Conservation (phyloP, 108 stramenopile species). For the Seminavis robusta region DNA sequence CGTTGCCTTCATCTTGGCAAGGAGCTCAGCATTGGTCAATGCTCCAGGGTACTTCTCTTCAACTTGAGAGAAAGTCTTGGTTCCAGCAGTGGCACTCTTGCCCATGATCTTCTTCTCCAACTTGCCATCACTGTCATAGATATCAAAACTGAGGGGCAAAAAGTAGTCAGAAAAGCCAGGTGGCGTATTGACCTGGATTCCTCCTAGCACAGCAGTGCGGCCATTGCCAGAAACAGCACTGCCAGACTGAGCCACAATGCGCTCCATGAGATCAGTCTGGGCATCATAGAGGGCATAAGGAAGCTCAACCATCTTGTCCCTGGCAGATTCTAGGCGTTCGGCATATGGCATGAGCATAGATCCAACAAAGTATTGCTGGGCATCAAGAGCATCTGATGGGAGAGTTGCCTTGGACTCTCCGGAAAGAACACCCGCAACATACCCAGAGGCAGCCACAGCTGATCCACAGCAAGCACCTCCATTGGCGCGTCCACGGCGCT, state of each 20-base stretch:
- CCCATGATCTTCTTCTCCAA: no score
- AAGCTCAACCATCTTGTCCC: slow-evolving; percentile 46
- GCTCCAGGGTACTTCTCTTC: slow-evolving; percentile 43
- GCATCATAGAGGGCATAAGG: slow-evolving; percentile 52
- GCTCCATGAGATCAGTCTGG: slow-evolving; percentile 39
- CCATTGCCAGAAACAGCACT: slow-evolving; percentile 21
- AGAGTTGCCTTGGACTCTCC: slow-evolving; percentile 27
- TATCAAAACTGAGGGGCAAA: slow-evolving; percentile 59
- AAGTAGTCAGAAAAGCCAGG: slow-evolving; percentile 59
- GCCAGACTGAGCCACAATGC: slow-evolving; percentile 37
- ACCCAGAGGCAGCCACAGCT: slow-evolving; percentile 53
- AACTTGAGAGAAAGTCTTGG: no score
- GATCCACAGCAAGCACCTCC: slow-evolving; percentile 61
- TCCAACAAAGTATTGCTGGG: slow-evolving; percentile 49
- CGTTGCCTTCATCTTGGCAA: slow-evolving; percentile 7
- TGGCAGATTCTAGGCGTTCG: slow-evolving; percentile 31
- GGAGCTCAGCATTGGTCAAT: slow-evolving; percentile 33
- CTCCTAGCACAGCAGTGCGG: slow-evolving; percentile 55
- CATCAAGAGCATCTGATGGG: slow-evolving; percentile 31
- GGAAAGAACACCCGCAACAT: slow-evolving; percentile 22
- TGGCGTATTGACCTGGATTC: slow-evolving; percentile 72
- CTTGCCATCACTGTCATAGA: no score
- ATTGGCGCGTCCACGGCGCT: slow-evolving; percentile 43
- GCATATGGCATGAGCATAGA: slow-evolving; percentile 50
- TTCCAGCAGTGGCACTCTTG: no score